Evolutionary conservation across 2,329 filamentous ascomycete species (phyloP), one percentile per base, ranked within the genome.

Genomic region (Shiraia bambusicola): DNA sequence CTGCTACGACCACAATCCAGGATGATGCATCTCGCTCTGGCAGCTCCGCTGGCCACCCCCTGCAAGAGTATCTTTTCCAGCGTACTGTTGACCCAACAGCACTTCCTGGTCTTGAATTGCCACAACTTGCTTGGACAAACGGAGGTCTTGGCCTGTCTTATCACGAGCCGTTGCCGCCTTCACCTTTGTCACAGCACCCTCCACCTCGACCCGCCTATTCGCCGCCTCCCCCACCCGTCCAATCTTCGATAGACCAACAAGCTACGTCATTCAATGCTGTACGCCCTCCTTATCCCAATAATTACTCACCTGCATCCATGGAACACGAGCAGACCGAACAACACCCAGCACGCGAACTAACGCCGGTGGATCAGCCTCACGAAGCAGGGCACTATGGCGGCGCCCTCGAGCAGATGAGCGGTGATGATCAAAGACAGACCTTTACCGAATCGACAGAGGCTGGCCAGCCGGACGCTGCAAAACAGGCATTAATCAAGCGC

Each of bases 401-500:
- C 32, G 52, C 47, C 13, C 40, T 52, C 26, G 47, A 53, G 8
- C 50, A 50, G 4, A 40, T 52, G 3, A 49, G 51, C 13, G 42
- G 34, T n/a, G 38, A 40, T 11, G 44, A 42, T 4, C 42, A 48
- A 13, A 29, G 45, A 12, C 37, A 52, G 19, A 24, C 40, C 13
- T 37, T 40, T 14, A 25, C 31, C 9, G 54, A 51, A 24, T 43
- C 56, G 34, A 32, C 40, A 13, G 52, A 56, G 29, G 42, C 50
- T 16, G 39, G 40, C n/a, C 54, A 54, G 19, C 48, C 52, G 16
- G 61, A 59, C 25, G 53, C 57, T 28, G 53, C 51, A 4, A 56
- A 50, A 17, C 47, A 57, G 40, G 45, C 50, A n/a, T 74, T 97
- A 7, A 81, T 81, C 35, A 87, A 92, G 63, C 86, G 93, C 14